Conservation (phyloP, 495 filamentous ascomycete species). For the Friedmanniomyces simplex region DNA sequence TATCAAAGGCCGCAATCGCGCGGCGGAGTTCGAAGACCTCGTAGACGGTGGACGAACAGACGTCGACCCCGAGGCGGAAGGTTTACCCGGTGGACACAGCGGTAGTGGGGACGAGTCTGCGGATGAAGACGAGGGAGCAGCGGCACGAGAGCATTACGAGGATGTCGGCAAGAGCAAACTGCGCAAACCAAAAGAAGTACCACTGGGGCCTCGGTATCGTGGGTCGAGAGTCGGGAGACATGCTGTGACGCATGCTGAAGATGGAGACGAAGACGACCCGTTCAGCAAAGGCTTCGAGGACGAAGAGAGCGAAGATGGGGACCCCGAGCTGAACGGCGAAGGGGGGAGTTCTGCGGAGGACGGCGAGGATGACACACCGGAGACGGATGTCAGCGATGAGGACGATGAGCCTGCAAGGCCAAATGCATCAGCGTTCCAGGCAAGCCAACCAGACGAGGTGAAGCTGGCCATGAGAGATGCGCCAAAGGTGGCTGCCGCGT, state of each 20-base stretch:
- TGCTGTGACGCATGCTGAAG: conserved; percentile 46
- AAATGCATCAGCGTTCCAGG: conserved; percentile 17
- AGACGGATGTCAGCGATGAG: conserved; percentile 34
- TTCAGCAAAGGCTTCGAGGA: conserved; percentile 32
- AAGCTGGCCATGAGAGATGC: conserved; percentile 61
- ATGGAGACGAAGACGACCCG: conserved; percentile 36
- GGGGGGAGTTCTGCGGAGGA: conserved; percentile 34
- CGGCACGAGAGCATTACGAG: conserved; percentile 78
- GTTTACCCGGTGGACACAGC: conserved; percentile 43
- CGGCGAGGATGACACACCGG: conserved; percentile 29
- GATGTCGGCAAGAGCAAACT: conserved; percentile 77
- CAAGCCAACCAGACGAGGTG: conserved; percentile 34
- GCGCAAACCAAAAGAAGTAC: conserved; percentile 54
- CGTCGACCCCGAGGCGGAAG: conserved; percentile 66
- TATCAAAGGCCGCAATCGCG: conserved; percentile 2
- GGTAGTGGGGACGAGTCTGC: conserved; percentile 42
- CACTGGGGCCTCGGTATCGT: conserved; percentile 69
- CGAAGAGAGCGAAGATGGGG: conserved; percentile 20
- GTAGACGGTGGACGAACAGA: conserved; percentile 36
- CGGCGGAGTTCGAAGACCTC: conserved; percentile 2
- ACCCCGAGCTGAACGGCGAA: conserved; percentile 31
- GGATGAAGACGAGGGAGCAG: conserved; percentile 38
- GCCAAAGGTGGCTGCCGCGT: conserved; percentile 57
- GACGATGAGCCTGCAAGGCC: conserved; percentile 20
- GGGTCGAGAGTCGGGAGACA: conserved; percentile 68